Conservation (phyloP, 768 basidiomycete species). For the Amylocystis lapponica region DNA sequence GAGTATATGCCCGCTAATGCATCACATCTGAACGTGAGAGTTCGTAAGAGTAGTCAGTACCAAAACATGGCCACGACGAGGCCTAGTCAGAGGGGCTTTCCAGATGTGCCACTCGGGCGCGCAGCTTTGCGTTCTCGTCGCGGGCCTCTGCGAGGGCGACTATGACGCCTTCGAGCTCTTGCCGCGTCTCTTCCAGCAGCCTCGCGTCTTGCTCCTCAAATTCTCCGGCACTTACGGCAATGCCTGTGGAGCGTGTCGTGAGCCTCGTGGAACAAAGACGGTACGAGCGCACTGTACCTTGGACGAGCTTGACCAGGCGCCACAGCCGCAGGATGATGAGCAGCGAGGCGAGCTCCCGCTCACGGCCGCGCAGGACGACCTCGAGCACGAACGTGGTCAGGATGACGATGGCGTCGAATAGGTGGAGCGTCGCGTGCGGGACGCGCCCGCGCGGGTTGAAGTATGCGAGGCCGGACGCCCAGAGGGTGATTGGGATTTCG, state of each 20-base stretch:
- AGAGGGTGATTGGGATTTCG: conserved; percentile 70
- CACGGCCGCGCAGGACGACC: conserved; percentile 57
- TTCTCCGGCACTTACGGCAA: conserved; percentile 72
- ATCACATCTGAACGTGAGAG: too few relatives aligned
- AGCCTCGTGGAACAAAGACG: conserved; percentile 27
- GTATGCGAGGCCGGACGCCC: conserved; percentile 56
- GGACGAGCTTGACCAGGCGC: conserved; percentile 74
- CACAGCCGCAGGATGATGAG: conserved; percentile 74
- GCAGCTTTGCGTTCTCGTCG: conserved; percentile 51
- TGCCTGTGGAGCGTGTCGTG: conserved; percentile 36
- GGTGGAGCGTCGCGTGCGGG: conserved; percentile 56
- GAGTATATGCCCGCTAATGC: too few relatives aligned
- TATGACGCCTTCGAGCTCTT: conserved; percentile 36
- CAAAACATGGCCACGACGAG: too few relatives aligned
- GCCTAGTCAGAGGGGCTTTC: too few relatives aligned
- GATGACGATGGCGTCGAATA: conserved; percentile 70
- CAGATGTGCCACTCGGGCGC: conserved; percentile 9
- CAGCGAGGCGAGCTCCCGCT: conserved; percentile 64
- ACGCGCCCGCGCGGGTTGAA: conserved; percentile 57
- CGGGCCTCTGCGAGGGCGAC: conserved; percentile 37
- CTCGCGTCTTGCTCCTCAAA: conserved; percentile 50
- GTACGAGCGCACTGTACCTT: conserved; percentile 32
- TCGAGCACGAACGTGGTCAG: conserved; percentile 71
- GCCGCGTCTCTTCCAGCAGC: conserved; percentile 43
- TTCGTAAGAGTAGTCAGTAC: too few relatives aligned